phyloP scores from a whole-genome alignment of 2,329 filamentous ascomycete species.

The Phialophora macrospora region DNA sequence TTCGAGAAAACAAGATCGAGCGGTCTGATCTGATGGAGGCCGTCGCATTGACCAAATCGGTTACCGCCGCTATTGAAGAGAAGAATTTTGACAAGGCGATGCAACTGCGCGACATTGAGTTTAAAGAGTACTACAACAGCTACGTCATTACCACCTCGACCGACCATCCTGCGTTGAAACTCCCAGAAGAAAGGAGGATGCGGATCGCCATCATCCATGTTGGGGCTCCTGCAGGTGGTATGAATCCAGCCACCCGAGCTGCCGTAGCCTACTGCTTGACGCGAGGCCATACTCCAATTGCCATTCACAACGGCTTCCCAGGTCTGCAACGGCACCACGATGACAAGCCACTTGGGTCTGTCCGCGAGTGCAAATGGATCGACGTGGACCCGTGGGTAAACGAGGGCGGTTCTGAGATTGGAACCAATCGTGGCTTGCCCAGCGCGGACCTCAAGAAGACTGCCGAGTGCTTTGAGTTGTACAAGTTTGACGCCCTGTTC shows the following conservation, averaged over 20 bases:
- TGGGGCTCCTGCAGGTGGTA: conserved; percentile 92
- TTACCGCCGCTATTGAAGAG: conserved; percentile 77
- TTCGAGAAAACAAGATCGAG: conserved; percentile 97
- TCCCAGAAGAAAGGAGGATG: conserved; percentile 81
- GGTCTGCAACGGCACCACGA: conserved; percentile 88
- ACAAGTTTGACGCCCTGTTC: conserved; percentile 89
- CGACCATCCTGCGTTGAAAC: conserved; percentile 68
- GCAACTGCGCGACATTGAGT: conserved; percentile 87
- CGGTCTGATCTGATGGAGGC: conserved; percentile 87
- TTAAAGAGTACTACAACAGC: conserved; percentile 86
- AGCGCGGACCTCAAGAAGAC: conserved; percentile 83
- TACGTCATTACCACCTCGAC: conserved; percentile 91
- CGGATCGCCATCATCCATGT: conserved; percentile 95
- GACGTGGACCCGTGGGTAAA: conserved; percentile 96
- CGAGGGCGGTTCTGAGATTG: conserved; percentile 95
- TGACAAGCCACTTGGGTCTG: conserved; percentile 79
- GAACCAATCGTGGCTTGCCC: conserved; percentile 92
- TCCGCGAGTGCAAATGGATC: conserved; percentile 86
- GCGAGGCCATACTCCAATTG: conserved; percentile 88
- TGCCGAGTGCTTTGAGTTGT: conserved; percentile 80
- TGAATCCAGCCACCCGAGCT: conserved; percentile 94
- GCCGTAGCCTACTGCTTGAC: conserved; percentile 91
- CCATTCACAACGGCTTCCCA: conserved; percentile 95
- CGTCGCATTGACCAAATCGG: conserved; percentile 81
- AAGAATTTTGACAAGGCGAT: conserved; percentile 90